phyloP scores from a whole-genome alignment of 1,139 yeast species.

The Yamadazyma jaroonii region DNA sequence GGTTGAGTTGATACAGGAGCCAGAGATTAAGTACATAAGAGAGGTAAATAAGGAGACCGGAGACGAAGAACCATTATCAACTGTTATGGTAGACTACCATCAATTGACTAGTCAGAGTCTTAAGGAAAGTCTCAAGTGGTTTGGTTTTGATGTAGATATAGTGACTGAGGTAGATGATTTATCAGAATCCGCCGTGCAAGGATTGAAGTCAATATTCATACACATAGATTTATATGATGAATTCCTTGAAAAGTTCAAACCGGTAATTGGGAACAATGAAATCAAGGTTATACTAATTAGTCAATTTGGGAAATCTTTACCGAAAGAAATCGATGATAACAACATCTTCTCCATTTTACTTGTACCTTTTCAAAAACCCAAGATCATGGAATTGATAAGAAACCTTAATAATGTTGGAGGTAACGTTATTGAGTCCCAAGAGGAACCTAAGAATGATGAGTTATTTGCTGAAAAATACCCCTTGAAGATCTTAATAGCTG shows the following conservation, averaged over 20 bases:
- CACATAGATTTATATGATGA: conserved; percentile 17
- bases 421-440: background rate
- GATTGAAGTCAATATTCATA: conserved; percentile 16
- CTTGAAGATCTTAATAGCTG: conserved; percentile 47
- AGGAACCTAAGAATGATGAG: no score
- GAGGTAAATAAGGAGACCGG: no score
- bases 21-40: conserved; percentile 15
- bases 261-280: background rate
- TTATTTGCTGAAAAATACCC: conserved; percentile 25
- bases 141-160: conserved; percentile 30
- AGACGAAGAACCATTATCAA: no score
- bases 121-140: conserved; percentile 22
- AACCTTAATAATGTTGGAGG: conserved; percentile 5
- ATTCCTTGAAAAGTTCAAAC: conserved; percentile 9
- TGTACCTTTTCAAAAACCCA: conserved; percentile 32
- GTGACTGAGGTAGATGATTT: conserved; percentile 5
- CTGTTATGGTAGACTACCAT: conserved; percentile 29
- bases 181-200: background rate
- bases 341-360: conserved; percentile 25
- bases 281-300: conserved; percentile 23
- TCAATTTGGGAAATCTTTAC: conserved; percentile 29
- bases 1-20: conserved; percentile 20
- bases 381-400: conserved; percentile 22
- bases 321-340: conserved; percentile 20
- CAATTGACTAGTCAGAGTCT: conserved; percentile 33